These are phyloP conservation scores for Tricladium varicosporioides DNA, from an alignment of 2,329 filamentous ascomycete species.

Conservation along the genomic window DNA sequence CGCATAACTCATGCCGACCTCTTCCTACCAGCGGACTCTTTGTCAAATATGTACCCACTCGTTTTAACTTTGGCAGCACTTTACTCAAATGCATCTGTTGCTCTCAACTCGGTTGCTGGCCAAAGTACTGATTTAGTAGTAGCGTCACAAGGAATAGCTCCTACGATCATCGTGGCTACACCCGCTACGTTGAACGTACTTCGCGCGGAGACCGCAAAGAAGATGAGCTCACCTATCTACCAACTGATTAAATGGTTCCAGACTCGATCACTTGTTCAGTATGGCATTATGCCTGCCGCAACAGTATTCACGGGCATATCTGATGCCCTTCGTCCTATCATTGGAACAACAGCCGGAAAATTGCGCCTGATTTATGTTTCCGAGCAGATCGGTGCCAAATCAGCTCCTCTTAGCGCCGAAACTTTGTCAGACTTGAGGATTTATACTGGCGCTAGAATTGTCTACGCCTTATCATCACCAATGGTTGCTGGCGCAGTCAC, in stretches of 20 bases:
- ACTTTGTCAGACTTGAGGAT: constrained; percentile 79
- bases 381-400: constrained; percentile 63
- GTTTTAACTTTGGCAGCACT: constrained; percentile 78
- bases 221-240: constrained; percentile 61
- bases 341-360: constrained; percentile 66
- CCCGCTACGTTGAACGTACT: constrained; percentile 69
- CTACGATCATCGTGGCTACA: constrained; percentile 79
- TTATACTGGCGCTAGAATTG: constrained; percentile 73
- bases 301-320: constrained; percentile 62
- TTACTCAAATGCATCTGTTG: constrained; percentile 79
- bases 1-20: constrained; percentile 73
- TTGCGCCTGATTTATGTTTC: constrained; percentile 80
- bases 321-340: constrained; percentile 53
- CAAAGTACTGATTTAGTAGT: constrained; percentile 67
- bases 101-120: constrained; percentile 84
- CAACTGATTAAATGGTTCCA: constrained; percentile 70
- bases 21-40: constrained; percentile 79
- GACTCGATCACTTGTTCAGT: constrained; percentile 63
- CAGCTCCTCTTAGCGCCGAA: constrained; percentile 63
- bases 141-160: constrained; percentile 71
- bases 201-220: constrained; percentile 59
- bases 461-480: constrained; percentile 81
- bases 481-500: constrained; percentile 86
- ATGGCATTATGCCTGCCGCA: constrained; percentile 71
- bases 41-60: constrained; percentile 77